phyloP scores from a whole-genome alignment of 495 filamentous ascomycete genomes.

The Neurospora sp. region DNA sequence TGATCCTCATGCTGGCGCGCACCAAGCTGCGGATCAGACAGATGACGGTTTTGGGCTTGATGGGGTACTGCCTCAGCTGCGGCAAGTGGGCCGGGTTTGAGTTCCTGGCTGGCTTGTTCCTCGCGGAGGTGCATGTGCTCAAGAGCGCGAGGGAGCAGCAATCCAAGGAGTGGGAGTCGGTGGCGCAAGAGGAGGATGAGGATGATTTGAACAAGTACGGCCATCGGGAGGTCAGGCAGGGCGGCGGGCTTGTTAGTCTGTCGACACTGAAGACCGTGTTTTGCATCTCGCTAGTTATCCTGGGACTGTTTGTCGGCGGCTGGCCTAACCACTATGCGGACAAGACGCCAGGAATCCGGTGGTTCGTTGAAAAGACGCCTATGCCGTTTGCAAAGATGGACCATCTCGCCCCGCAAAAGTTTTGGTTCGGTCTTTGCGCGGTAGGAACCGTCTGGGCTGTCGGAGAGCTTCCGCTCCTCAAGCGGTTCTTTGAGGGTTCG shows the following conservation, averaged over 20 bases:
- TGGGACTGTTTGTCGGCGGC: constrained; percentile 32
- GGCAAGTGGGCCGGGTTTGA: constrained; percentile 51
- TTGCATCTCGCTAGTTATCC: constrained; percentile 18
- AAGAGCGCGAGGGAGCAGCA: constrained; percentile 6
- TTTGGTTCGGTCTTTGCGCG: constrained; percentile 49
- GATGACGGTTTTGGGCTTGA: constrained; percentile 30
- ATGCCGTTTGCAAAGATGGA: constrained; percentile 22
- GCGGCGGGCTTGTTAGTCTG: neutral
- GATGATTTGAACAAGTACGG: neutral
- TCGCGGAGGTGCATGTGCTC: constrained; percentile 45
- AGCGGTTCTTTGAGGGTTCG: constrained; percentile 42
- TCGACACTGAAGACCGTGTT: constrained; percentile 7
- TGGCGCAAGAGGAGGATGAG: constrained; percentile 1
- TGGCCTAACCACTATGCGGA: constrained; percentile 34
- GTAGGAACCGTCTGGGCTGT: constrained; percentile 45
- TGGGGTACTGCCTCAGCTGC: constrained; percentile 46
- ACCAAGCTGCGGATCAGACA: constrained; percentile 38
- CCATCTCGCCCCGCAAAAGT: constrained; percentile 28
- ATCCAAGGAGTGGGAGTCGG: constrained; percentile 10
- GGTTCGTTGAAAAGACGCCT: constrained; percentile 24
- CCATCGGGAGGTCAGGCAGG: neutral
- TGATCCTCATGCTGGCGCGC: constrained; percentile 44
- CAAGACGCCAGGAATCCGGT: constrained; percentile 26
- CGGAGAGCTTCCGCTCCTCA: constrained; percentile 40
- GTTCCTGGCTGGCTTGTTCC: constrained; percentile 48